A percentile compares a stretch with the other conserved stretches of the same genome.
These are phyloP conservation scores for Colletotrichum costaricense DNA, from an alignment of 2,329 filamentous ascomycete species.

Conservation along the genomic window DNA sequence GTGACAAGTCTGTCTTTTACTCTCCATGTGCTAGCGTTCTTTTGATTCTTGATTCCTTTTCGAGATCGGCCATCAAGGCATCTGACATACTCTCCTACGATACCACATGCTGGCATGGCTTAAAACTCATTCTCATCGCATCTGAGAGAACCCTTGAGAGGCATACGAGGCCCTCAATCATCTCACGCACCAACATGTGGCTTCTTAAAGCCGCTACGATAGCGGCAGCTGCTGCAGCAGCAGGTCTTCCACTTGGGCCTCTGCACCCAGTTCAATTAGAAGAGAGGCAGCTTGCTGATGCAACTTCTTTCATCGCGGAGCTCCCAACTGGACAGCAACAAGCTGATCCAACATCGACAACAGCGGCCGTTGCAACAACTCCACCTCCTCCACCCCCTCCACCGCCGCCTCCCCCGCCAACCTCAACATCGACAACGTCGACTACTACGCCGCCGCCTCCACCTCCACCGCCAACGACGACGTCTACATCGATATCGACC, in stretches of 20 bases:
- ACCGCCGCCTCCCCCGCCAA: not conserved
- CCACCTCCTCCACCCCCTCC: slow-evolving; percentile 7
- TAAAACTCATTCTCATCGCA: slow-evolving; percentile 6
- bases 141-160: slow-evolving; percentile 1
- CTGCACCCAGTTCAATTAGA: not conserved
- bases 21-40: not conserved
- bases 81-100: not conserved
- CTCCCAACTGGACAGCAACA: slow-evolving; percentile 11
- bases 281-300: not conserved
- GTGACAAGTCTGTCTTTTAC: not conserved
- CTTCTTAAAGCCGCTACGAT: slow-evolving; percentile 18
- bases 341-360: not conserved
- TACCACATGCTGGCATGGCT: slow-evolving; percentile 32
- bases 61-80: not conserved
- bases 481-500: not conserved
- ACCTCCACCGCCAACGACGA: not conserved
- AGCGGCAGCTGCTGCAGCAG: slow-evolving; percentile 15
- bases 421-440: not conserved
- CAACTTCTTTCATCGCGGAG: slow-evolving; percentile 27
- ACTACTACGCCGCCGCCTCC: slow-evolving; percentile 8
- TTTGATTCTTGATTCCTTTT: not conserved
- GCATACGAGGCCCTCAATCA: not conserved
- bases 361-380: not conserved
- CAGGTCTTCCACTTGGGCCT: slow-evolving; percentile 21
- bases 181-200: slow-evolving; percentile 18